phyloP scores from a whole-genome alignment of 202 grass and related monocot genomes.

The Saccharum hybrid region DNA sequence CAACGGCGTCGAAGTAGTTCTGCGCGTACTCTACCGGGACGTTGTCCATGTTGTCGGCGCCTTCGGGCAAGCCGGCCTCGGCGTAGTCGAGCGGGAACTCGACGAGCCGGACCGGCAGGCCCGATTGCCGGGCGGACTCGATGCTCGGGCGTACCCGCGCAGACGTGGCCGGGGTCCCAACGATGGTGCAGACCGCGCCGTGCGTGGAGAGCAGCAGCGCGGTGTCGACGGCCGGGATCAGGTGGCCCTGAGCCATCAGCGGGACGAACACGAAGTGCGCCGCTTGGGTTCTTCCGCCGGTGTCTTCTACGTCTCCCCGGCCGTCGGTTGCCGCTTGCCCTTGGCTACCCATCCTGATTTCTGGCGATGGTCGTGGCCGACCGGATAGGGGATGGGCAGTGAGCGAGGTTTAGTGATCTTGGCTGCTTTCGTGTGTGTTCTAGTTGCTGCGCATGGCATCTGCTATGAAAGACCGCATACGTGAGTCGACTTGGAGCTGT shows the following conservation, averaged over 20 bases:
- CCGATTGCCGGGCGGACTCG: neutral
- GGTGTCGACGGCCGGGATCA: constrained; percentile 58
- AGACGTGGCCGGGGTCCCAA: constrained; percentile 44
- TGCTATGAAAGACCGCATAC: too few relatives aligned
- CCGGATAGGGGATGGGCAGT: too few relatives aligned
- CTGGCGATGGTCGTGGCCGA: neutral
- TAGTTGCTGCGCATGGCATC: too few relatives aligned
- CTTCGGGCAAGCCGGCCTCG: constrained; percentile 39
- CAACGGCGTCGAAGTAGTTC: constrained; percentile 38
- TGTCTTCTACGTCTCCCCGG: neutral
- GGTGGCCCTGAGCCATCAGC: constrained; percentile 58
- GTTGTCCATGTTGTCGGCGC: constrained; percentile 42
- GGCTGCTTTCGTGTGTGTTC: too few relatives aligned
- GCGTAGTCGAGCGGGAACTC: too few relatives aligned
- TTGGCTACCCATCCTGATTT: neutral
- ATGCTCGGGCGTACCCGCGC: constrained; percentile 44
- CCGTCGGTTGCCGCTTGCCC: neutral
- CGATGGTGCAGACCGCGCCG: neutral
- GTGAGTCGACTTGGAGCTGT: too few relatives aligned
- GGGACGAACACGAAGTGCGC: constrained; percentile 68
- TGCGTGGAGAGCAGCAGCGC: constrained; percentile 52
- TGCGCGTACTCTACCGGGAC: neutral
- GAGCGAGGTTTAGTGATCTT: too few relatives aligned
- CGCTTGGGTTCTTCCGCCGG: constrained; percentile 10
- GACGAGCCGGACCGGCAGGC: neutral